Base-by-base conservation (phyloP, 1,284 basidiomycete species). In the Puccinia polysora region DNA sequence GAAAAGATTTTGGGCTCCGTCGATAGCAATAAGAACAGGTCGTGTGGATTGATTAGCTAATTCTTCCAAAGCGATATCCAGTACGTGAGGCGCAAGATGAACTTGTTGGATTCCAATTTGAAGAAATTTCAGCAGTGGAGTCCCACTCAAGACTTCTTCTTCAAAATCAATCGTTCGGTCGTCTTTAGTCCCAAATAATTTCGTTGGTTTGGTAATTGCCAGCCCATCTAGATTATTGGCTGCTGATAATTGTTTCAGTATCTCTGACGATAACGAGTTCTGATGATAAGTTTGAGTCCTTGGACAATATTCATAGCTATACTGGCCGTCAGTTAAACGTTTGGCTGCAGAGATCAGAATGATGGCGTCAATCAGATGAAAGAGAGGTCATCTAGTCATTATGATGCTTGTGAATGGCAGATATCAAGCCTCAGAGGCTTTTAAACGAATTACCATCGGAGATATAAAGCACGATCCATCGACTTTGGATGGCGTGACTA, bases 11-110 rank as follows among this genome's bases (percentile, higher is more conserved):
- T 74, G 73, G 1, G 63, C 49, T 47, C 67, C 63, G 45, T 74
- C 73, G 25, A 74, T 64, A 4, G 73, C 73, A 18, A 74, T 28
- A 15, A 74, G 45, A 15, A 71, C 50, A 30, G 73, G 73, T 53
- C 43, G 34, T 4, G 43, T 25, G n/a, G 70, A 43, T 62, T 73
- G 73, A 52, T 23, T 34, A 4, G 47, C 20, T 2, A 74, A 43
- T 36, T 60, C 28, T 15, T 71, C 53, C 6, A 74, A 63, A 0
- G 58, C 55, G 40, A 62, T 65, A 3, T 74, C 56, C 1, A 74
- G 36, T 0, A 65, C 38, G 14, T 36, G 43, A 0, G 62, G 58
- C 4, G 73, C 73, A 2, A 58, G 30, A 25, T 62, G 43, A 15
- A 53, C 43, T 32, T 52, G 36, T 14, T 32, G 2, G 10, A 56